Evolutionary conservation across 1,284 basidiomycete species (phyloP), one percentile per base, ranked within the genome.

Genomic region (Cryptococcus sp.): DNA sequence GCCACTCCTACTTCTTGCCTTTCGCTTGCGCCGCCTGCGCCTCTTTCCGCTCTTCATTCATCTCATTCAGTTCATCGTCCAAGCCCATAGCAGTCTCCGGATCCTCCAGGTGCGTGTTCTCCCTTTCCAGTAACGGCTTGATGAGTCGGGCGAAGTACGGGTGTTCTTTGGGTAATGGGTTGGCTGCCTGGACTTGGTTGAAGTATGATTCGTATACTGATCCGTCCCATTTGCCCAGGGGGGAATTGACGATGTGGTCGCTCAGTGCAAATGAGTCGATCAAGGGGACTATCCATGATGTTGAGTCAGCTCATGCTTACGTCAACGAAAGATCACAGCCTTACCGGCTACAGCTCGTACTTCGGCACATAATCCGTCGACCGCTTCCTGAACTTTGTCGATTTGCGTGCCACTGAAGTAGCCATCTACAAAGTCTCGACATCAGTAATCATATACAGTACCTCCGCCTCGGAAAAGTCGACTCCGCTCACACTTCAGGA

Each of bases 241-340:
- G 83, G 49, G 82, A 82, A 76, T 85, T 85, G 76, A 84, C 76
- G 57, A 84, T 80, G 75, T 84, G 83, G 72, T 84, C 83, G 47
- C 78, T 78, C 38, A 82, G 78, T 15, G 80, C 79, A 66, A 84
- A 85, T 39, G 81, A 75, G 73, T 84, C 83, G 59, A 83, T 72
- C 41, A 84, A 75, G 11, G 82, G 81, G 43, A 82, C 79, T 75
- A 45, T 5, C 10, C 30, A 35, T 5, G 13, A 10, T 8, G 13
- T 35, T 5, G 5, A 13, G 3, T 35, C 8, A 35, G 30, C 30
- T 35, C 10, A 10, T 8, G 8, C 30, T 35, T 4, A 35, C 8
- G 10, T 10, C 30, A 35, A 35, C 4, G 30, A 35, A 35, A 35
- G n/a, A n/a, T n/a, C 40, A 16, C 15, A 41, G 17, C 71, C 73